These are phyloP conservation scores for Rhynchosporium graminicola DNA, from an alignment of 2,329 filamentous ascomycete genomes.

Conservation along the genomic window DNA sequence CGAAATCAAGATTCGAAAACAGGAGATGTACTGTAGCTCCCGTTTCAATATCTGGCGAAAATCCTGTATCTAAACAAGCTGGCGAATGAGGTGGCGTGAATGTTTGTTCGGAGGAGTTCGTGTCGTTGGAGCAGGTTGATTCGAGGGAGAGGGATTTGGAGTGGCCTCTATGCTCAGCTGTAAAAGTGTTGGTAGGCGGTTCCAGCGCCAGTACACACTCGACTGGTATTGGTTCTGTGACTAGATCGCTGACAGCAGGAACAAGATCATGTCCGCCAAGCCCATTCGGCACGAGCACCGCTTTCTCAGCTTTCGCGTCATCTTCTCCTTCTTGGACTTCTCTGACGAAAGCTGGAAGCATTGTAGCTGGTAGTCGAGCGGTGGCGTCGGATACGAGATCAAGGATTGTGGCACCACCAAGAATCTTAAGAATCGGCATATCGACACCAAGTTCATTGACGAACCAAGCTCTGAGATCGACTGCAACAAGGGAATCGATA, in stretches of 20 bases:
- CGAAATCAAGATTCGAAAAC: not conserved
- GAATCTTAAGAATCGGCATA: slow-evolving; percentile 22
- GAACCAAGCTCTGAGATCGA: slow-evolving; percentile 29
- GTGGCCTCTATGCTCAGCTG: not conserved
- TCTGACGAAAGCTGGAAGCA: slow-evolving; percentile 3
- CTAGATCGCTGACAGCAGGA: not conserved
- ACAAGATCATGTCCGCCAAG: slow-evolving; percentile 15
- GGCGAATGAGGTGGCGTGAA: slow-evolving; percentile 2
- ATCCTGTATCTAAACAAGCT: not conserved
- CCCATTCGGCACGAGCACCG: slow-evolving; percentile 13
- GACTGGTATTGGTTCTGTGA: not conserved
- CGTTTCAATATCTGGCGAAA: not conserved
- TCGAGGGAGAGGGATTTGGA: not conserved
- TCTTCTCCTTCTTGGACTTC: not conserved
- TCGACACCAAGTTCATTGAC: slow-evolving; percentile 17
- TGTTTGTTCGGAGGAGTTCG: not conserved
- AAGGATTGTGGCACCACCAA: not conserved
- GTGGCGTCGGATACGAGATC: slow-evolving; percentile 14
- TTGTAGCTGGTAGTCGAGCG: not conserved
- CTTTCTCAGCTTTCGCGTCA: not conserved
- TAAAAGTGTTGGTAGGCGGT: not conserved
- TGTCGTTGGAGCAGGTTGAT: not conserved
- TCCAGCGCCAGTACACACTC: not conserved
- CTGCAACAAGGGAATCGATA: slow-evolving; percentile 29
- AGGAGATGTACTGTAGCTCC: not conserved